These are phyloP conservation scores for Phycomyces nitens DNA, from an alignment of 192 early-diverging fungal genomes.

Conservation along the genomic window DNA sequence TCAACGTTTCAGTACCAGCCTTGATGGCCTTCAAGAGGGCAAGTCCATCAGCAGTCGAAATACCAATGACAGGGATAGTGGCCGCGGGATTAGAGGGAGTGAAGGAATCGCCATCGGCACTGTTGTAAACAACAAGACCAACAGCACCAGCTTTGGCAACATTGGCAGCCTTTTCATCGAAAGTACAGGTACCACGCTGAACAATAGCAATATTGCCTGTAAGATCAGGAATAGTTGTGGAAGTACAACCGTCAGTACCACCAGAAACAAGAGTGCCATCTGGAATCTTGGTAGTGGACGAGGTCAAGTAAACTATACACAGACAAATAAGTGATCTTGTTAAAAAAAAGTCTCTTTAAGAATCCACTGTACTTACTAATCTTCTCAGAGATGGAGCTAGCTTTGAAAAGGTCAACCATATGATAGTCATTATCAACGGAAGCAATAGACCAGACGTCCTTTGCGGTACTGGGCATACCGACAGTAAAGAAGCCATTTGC, in stretches of 20 bases:
- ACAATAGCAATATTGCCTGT: slow-evolving; percentile 57
- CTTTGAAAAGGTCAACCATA: slow-evolving; percentile 16
- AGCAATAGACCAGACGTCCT: slow-evolving; percentile 56
- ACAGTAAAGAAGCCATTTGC: slow-evolving; percentile 53
- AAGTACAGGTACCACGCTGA: slow-evolving; percentile 69
- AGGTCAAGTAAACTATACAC: not conserved
- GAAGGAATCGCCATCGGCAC: slow-evolving; percentile 18
- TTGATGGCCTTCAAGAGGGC: slow-evolving; percentile 45
- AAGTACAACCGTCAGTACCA: slow-evolving; percentile 54
- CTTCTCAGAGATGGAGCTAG: not conserved
- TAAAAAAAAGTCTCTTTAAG: too few relatives aligned
- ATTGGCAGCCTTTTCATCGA: slow-evolving; percentile 59
- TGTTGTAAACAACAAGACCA: slow-evolving; percentile 66
- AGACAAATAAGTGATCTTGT: too few relatives aligned
- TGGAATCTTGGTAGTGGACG: not conserved
- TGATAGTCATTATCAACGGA: slow-evolving; percentile 44
- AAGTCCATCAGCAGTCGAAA: slow-evolving; percentile 50
- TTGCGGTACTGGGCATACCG: slow-evolving; percentile 55
- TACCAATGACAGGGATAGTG: slow-evolving; percentile 49
- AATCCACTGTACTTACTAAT: too few relatives aligned
- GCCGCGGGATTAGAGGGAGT: slow-evolving; percentile 30
- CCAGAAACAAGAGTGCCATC: slow-evolving; percentile 38
- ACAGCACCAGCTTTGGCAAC: slow-evolving; percentile 60
- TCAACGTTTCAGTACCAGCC: not conserved
- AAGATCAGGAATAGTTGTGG: slow-evolving; percentile 39